A percentile compares a stretch with the other conserved stretches of the same genome.
Conservation (phyloP, 164 flowering plant species). For the Sedum album region DNA sequence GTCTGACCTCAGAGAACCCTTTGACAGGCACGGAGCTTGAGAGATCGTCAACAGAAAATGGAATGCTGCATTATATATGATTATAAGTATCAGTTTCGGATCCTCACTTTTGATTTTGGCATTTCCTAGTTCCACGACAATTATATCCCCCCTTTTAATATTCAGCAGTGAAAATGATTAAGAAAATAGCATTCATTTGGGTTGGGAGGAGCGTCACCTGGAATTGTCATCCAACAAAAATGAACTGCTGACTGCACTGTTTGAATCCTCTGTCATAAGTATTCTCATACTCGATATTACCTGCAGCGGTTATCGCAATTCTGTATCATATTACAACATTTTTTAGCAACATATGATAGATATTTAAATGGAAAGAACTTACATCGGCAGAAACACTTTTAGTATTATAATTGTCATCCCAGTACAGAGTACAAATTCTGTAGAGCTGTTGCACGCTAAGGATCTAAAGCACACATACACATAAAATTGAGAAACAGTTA, state of each 20-base stretch:
- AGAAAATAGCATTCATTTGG: background rate
- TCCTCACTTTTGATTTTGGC: background rate
- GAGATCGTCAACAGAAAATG: slow-evolving; percentile 69
- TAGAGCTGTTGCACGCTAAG: slow-evolving; percentile 76
- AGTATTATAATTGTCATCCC: slow-evolving; percentile 77
- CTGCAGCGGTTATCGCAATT: slow-evolving; percentile 17
- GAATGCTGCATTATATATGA: slow-evolving; percentile 39
- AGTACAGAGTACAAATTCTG: slow-evolving; percentile 70
- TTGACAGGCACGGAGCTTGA: slow-evolving; percentile 44
- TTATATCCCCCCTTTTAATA: background rate
- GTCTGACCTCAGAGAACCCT: slow-evolving; percentile 51
- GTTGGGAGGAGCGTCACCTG: slow-evolving; percentile 24
- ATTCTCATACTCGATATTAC: slow-evolving; percentile 68
- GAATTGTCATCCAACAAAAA: slow-evolving; percentile 63
- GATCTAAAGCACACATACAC: slow-evolving; percentile 32
- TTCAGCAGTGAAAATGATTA: background rate
- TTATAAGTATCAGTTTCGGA: background rate
- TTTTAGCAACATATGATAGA: background rate
- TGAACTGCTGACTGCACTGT: slow-evolving; percentile 45
- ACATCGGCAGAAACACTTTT: slow-evolving; percentile 66
- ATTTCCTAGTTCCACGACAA: background rate
- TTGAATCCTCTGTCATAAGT: slow-evolving; percentile 65
- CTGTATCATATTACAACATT: background rate
- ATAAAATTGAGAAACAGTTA: background rate
- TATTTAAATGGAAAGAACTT: slow-evolving; percentile 18